Conservation (phyloP, 2,329 filamentous ascomycete genomes). For the Ciborinia camelliae region DNA sequence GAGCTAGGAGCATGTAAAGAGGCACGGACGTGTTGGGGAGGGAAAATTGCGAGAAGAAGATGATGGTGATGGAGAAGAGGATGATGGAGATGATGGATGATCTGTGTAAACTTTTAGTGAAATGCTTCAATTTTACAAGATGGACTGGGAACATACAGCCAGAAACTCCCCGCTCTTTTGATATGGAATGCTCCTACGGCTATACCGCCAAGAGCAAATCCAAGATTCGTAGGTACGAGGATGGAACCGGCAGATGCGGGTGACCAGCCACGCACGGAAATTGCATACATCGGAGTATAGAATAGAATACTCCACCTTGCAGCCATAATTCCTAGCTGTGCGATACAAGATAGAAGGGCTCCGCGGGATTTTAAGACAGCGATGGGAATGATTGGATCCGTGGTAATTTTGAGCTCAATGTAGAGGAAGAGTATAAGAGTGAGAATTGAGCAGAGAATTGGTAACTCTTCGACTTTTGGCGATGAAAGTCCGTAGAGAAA, state of each 20-base stretch:
- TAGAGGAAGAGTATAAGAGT: conserved; percentile 53
- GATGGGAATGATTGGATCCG: conserved; percentile 73
- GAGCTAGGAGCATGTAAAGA: conserved; percentile 58
- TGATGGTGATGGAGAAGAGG: conserved; percentile 59
- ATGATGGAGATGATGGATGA: conserved; percentile 58
- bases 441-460: conserved; percentile 57
- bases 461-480: conserved; percentile 55
- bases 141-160: conserved; percentile 43
- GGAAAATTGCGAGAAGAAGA: conserved; percentile 54
- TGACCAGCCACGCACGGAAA: conserved; percentile 68
- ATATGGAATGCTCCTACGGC: conserved; percentile 74
- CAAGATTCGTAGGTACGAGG: conserved; percentile 76
- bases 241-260: conserved; percentile 71
- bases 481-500: conserved; percentile 70
- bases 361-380: conserved; percentile 65
- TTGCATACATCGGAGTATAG: conserved; percentile 75
- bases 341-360: conserved; percentile 68
- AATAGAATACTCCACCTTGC: conserved; percentile 77
- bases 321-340: conserved; percentile 76
- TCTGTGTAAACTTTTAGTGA: conserved; percentile 30
- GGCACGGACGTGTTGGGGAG: conserved; percentile 49
- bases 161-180: conserved; percentile 69
- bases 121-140: background rate
- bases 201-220: conserved; percentile 72
- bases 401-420: conserved; percentile 60